Base-by-base conservation (phyloP, 2,329 filamentous ascomycete genomes). In the Aspergillus sp. region DNA sequence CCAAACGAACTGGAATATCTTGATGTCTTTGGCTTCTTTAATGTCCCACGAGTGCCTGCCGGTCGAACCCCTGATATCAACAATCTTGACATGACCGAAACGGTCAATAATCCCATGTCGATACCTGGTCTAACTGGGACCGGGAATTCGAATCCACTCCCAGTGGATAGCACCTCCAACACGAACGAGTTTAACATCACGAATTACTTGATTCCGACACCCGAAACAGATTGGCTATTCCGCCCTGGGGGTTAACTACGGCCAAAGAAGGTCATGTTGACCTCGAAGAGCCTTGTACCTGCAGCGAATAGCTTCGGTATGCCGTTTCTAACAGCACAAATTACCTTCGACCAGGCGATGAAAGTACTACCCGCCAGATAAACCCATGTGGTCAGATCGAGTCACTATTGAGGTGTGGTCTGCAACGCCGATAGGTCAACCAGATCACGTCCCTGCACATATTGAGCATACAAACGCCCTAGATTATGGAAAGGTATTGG, bases 21-120 rank as follows among this genome's bases (percentile, higher is more conserved):
- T 3, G 92, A 96, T 66, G 90, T 96, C 0, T 96, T 97, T 71
- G 91, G 95, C 66, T 96, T 96, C 70, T 97, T 96, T 80, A 96
- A 96, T 70, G 86, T 96, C 56, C 93, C 93, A 1, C 81, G 91
- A 17, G 77, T 96, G 23, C 83, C 84, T 0, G 74, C 77, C 19
- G 56, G 69, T 4, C 68, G 74, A 6, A 68, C 69, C 2, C 62
- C 68, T 11, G 69, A 70, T 21, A 63, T 67, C 3, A 56, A 54
- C 8, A 63, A 64, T 33, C 50, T 71, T n/a, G 68, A 69, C 24
- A 68, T 72, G 4, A 52, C 58, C 4, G 66, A 62, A 6, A 14
- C 68, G 9, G 66, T 68, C 21, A 62, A 65, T 14, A 69, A 75
- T 47, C 71, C 70, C 5, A 75, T 73, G 68, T 73, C 73, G 2